A percentile compares a stretch with the other conserved stretches of the same genome.
phyloP scores from a whole-genome alignment of 805 yeast species.

The Candida krabiensis region DNA sequence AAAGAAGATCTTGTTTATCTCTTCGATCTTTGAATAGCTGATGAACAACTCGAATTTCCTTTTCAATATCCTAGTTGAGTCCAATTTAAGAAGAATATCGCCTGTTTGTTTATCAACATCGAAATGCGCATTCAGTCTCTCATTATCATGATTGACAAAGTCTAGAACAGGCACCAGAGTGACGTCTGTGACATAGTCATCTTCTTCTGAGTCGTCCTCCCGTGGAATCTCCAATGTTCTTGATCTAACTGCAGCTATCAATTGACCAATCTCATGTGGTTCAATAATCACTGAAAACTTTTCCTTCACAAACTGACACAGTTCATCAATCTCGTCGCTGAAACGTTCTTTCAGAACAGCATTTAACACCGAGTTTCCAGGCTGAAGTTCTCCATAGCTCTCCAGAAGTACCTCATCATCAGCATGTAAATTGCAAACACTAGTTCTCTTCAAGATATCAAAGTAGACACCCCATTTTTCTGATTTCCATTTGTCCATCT shows the following conservation, averaged over 20 bases:
- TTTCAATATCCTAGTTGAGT: conserved; percentile 9
- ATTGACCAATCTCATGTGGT: conserved; percentile 17
- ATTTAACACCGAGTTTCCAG: conserved; percentile 13
- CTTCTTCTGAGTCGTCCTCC: conserved; percentile 15
- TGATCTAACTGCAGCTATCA: conserved; percentile 49
- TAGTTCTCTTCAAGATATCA: conserved; percentile 34
- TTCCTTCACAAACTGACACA: conserved; percentile 15
- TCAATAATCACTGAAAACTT: conserved; percentile 16
- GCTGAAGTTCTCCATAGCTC: conserved; percentile 12
- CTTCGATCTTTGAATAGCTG: conserved; percentile 44
- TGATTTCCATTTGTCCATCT: conserved; percentile 1
- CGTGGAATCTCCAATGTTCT: conserved; percentile 67
- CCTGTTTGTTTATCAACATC: conserved; percentile 51
- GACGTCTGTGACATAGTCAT: conserved; percentile 47
- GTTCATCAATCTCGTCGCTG: conserved; percentile 17
- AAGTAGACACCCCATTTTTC: conserved; percentile 28
- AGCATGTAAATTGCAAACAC: conserved; percentile 28
- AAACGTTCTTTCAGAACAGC: conserved; percentile 11
- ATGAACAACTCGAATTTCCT: conserved; percentile 39
- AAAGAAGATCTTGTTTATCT: conserved; percentile 37
- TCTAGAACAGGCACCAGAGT: conserved; percentile 68
- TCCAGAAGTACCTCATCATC: conserved; percentile 30
- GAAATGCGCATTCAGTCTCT: conserved; percentile 51
- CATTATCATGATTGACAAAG: conserved; percentile 60
- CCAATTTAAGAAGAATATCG: conserved; percentile 43